A percentile compares a stretch with the other conserved stretches of the same genome.
These are phyloP conservation scores for Cytospora paraplurivora DNA, from an alignment of 2,329 filamentous ascomycete genomes.

Conservation along the genomic window DNA sequence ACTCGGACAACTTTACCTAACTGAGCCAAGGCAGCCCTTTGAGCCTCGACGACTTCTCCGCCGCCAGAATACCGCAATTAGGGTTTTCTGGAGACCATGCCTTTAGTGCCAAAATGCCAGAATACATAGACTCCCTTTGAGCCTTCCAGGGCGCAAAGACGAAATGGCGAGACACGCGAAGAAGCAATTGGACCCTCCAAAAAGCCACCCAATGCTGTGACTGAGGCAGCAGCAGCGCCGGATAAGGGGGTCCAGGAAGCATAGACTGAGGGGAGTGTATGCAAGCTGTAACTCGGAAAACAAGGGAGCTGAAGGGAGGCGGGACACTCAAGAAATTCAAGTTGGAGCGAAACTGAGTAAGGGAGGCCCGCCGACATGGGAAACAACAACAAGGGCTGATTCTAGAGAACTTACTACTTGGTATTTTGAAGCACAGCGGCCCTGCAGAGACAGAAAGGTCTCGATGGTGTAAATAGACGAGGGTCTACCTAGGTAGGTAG, in stretches of 20 bases:
- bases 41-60: constrained; percentile 4
- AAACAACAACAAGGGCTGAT: background rate
- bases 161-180: background rate
- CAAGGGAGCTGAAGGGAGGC: background rate
- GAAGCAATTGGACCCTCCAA: background rate
- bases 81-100: background rate
- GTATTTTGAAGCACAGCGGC: background rate
- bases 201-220: background rate
- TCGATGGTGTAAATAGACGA: background rate
- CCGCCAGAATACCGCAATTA: background rate
- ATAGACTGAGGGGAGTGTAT: background rate
- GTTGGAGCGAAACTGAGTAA: background rate
- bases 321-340: background rate
- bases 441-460: background rate
- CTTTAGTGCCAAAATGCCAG: background rate
- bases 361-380: background rate
- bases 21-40: constrained; percentile 9
- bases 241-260: background rate
- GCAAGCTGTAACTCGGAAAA: background rate
- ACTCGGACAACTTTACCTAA: constrained; percentile 20
- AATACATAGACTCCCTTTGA: background rate
- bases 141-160: background rate
- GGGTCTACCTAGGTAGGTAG: background rate
- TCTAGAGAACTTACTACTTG: background rate
- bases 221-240: background rate